These are phyloP conservation scores for Tetrapyrgos nigripes DNA, from an alignment of 1,284 basidiomycete species.

Conservation along the genomic window DNA sequence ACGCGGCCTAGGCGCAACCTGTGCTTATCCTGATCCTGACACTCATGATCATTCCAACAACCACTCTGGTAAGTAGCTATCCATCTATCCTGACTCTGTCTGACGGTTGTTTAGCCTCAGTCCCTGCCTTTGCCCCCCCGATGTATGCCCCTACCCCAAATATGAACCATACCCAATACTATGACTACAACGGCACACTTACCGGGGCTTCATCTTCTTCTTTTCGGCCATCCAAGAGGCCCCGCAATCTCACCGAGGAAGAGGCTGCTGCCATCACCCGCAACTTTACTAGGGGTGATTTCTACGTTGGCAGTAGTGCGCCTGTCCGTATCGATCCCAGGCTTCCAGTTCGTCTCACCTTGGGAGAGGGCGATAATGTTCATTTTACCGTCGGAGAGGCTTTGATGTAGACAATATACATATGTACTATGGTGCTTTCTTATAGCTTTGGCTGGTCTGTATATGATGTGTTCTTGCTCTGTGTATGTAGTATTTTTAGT, in stretches of 20 bases:
- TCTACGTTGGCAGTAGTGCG: slow-evolving; percentile 77
- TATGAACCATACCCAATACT: slow-evolving; percentile 73
- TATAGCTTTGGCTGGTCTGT: background rate
- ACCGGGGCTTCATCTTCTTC: slow-evolving; percentile 72
- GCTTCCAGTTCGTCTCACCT: slow-evolving; percentile 73
- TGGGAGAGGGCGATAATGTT: slow-evolving; percentile 81
- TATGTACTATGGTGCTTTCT: slow-evolving; percentile 6
- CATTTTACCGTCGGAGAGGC: slow-evolving; percentile 79
- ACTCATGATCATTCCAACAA: slow-evolving; percentile 45
- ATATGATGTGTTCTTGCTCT: background rate
- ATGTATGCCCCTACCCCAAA: slow-evolving; percentile 56
- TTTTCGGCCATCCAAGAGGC: slow-evolving; percentile 76
- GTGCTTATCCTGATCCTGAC: slow-evolving; percentile 81
- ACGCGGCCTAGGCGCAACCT: slow-evolving; percentile 68
- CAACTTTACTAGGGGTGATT: slow-evolving; percentile 78
- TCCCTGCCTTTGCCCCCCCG: slow-evolving; percentile 47
- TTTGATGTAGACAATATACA: slow-evolving; percentile 41
- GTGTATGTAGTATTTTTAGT: background rate
- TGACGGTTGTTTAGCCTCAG: slow-evolving; percentile 14
- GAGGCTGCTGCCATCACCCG: slow-evolving; percentile 81
- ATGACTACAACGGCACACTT: slow-evolving; percentile 74
- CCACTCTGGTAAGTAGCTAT: slow-evolving; percentile 38
- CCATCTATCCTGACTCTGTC: background rate
- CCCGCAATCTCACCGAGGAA: slow-evolving; percentile 77
- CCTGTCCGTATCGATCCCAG: slow-evolving; percentile 82